A percentile compares a stretch with the other conserved stretches of the same genome.
These are phyloP conservation scores for Cadophora malorum DNA, from an alignment of 2,329 filamentous ascomycete genomes.

Conservation along the genomic window DNA sequence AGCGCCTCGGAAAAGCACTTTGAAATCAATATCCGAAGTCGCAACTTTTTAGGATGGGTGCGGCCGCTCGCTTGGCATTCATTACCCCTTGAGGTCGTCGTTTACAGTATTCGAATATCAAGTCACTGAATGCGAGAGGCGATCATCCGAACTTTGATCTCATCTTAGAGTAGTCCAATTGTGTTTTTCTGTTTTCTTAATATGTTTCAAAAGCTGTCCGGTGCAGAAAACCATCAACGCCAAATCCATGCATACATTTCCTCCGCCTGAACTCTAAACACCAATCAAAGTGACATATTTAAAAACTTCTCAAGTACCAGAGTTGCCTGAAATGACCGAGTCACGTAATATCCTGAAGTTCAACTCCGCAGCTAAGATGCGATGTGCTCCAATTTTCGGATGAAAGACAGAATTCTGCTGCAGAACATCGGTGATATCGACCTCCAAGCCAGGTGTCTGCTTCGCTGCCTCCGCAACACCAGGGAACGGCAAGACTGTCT, in stretches of 20 bases:
- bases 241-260: background rate
- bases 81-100: background rate
- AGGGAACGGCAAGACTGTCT: conserved; percentile 1
- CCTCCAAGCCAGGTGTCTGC: conserved; percentile 7
- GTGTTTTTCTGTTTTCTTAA: no score
- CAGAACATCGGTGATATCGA: conserved; percentile 11
- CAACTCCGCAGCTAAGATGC: conserved; percentile 14
- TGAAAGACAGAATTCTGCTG: conserved; percentile 19
- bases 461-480: conserved; percentile 6
- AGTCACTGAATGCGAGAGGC: no score
- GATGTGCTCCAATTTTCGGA: conserved; percentile 7
- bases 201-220: no score
- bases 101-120: no score
- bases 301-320: background rate
- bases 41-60: conserved; percentile 1
- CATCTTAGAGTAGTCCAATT: no score
- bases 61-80: conserved; percentile 18
- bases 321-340: background rate
- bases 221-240: background rate
- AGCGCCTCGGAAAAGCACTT: background rate
- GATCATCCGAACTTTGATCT: no score
- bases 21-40: conserved; percentile 2
- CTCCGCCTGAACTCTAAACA: background rate
- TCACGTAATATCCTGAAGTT: conserved; percentile 6
- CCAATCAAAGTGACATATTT: background rate